Percentiles rank a stretch among this genome's conserved stretches.
phyloP scores from a whole-genome alignment of 2,329 filamentous ascomycete genomes.

The Penicillium sp. region DNA sequence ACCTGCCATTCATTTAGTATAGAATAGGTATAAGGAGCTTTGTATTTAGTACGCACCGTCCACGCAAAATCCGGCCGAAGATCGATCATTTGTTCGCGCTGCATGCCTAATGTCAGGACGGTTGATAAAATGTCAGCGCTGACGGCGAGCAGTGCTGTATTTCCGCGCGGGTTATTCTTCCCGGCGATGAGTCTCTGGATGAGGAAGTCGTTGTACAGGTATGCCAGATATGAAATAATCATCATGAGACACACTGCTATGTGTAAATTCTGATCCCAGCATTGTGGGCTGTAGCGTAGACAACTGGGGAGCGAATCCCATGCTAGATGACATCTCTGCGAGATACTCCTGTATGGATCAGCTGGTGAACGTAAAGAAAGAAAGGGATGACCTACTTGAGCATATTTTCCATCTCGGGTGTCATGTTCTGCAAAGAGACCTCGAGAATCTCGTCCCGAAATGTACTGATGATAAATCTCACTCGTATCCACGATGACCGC shows the following conservation, averaged over 20 bases:
- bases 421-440: conserved; percentile 16
- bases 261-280: conserved; percentile 17
- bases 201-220: conserved; percentile 25
- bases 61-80: conserved; percentile 19
- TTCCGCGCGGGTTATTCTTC: conserved; percentile 16
- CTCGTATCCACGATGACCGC: conserved; percentile 19
- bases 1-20: conserved; percentile 5
- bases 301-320: conserved; percentile 19
- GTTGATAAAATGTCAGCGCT: conserved; percentile 21
- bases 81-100: conserved; percentile 19
- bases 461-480: conserved; percentile 20
- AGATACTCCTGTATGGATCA: conserved; percentile 15
- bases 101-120: conserved; percentile 17
- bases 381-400: conserved; percentile 5
- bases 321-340: conserved; percentile 14
- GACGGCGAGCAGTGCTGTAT: conserved; percentile 14
- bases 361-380: not conserved
- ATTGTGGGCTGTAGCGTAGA: conserved; percentile 16
- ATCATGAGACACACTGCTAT: conserved; percentile 28
- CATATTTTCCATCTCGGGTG: conserved; percentile 9
- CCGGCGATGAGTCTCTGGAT: conserved; percentile 22
- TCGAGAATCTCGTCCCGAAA: conserved; percentile 25
- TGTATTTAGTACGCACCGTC: conserved; percentile 9
- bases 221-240: conserved; percentile 18
- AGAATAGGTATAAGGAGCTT: not conserved